These are phyloP conservation scores for Quillaja saponaria DNA, from an alignment of 306 rosid genomes.

Conservation along the genomic window DNA sequence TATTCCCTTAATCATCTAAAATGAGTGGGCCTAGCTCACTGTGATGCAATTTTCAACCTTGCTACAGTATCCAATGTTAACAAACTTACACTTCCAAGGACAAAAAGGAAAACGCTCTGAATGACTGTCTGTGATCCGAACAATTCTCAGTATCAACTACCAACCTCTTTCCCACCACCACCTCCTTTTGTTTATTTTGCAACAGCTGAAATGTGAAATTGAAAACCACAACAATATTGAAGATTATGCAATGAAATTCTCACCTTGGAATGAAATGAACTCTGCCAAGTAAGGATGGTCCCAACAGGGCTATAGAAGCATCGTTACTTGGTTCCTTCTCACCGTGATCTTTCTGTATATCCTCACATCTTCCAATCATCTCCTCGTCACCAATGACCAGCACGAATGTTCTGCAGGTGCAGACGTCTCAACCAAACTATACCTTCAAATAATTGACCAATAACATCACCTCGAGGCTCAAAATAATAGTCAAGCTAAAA, in stretches of 20 bases:
- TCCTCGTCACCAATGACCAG: conserved; percentile 51
- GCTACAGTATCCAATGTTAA: conserved; percentile 33
- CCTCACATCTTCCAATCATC: conserved; percentile 54
- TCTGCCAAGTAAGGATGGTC: conserved; percentile 33
- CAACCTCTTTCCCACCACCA: conserved; percentile 21
- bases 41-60: conserved; percentile 16
- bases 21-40: neutral
- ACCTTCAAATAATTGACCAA: conserved; percentile 32
- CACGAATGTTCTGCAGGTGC: conserved; percentile 41
- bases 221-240: conserved; percentile 29
- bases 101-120: neutral
- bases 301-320: conserved; percentile 41
- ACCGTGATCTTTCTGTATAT: conserved; percentile 45
- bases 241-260: conserved; percentile 28
- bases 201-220: conserved; percentile 7
- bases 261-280: conserved; percentile 31
- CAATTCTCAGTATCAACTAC: conserved; percentile 28
- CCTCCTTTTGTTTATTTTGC: conserved; percentile 21
- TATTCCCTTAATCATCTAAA: neutral
- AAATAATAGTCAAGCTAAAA: neutral
- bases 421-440: conserved; percentile 28
- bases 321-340: conserved; percentile 54
- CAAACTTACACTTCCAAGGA: conserved; percentile 28
- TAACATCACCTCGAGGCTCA: conserved; percentile 29
- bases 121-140: conserved; percentile 46